phyloP scores from a whole-genome alignment of 148 eudicot species.

The Dianthus caryophyllus region DNA sequence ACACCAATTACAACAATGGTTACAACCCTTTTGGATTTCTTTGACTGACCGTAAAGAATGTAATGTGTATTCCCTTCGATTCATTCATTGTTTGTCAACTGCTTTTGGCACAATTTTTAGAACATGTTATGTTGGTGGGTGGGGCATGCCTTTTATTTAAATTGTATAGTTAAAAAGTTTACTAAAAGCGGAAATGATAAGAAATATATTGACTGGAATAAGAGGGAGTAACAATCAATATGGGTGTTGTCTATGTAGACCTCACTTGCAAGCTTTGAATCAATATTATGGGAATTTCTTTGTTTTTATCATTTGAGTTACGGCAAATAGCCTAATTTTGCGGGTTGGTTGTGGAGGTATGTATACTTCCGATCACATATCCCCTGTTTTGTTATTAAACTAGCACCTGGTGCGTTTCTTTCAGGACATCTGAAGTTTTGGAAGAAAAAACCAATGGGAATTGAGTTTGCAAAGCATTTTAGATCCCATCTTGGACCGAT shows the following conservation, averaged over 20 bases:
- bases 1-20: not conserved
- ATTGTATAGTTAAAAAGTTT: too few species aligned
- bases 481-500: conserved; percentile 96
- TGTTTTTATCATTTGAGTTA: not conserved
- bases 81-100: too few species aligned
- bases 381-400: conserved; percentile 1
- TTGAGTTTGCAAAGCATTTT: conserved; percentile 98
- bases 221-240: not conserved
- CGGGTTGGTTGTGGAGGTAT: not conserved
- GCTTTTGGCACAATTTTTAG: too few species aligned
- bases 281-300: not conserved
- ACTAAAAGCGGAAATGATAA: too few species aligned
- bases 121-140: too few species aligned
- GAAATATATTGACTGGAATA: too few species aligned
- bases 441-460: conserved; percentile 88
- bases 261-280: not conserved
- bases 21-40: not conserved
- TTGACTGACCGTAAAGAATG: not conserved
- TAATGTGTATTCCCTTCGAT: too few species aligned
- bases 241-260: not conserved
- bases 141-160: too few species aligned
- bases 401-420: not conserved
- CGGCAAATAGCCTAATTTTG: not conserved
- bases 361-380: not conserved
- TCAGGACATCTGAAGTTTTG: conserved; percentile 95